A percentile compares a stretch with the other conserved stretches of the same genome.
Evolutionary conservation across 1,139 yeast species (phyloP).

Genomic region (Yamadazyma aaseri): DNA sequence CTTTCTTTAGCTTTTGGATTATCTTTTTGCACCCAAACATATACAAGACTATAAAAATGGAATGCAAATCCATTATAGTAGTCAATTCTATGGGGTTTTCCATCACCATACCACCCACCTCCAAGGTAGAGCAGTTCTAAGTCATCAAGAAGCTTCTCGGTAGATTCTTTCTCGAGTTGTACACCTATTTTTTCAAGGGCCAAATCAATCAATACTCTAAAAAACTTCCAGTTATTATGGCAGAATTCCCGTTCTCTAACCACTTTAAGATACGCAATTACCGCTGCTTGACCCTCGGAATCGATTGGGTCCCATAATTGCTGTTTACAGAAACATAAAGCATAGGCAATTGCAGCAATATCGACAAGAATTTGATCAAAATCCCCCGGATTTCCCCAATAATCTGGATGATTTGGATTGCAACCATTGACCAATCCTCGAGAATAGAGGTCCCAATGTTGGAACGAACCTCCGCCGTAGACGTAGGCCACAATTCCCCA

Average conservation of each 20-base stretch:
- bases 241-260: conserved; percentile 17
- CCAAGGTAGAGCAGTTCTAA: conserved; percentile 21
- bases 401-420: conserved; percentile 22
- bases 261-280: conserved; percentile 15
- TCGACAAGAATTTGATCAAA: conserved; percentile 25
- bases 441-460: conserved; percentile 11
- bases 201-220: conserved; percentile 23
- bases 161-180: conserved; percentile 11
- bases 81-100: conserved; percentile 20
- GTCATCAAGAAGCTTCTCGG: conserved; percentile 16
- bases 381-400: conserved; percentile 22
- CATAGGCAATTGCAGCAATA: conserved; percentile 26
- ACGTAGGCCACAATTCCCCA: conserved; percentile 27
- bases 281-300: conserved; percentile 16
- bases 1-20: conserved; percentile 15
- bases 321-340: conserved; percentile 20
- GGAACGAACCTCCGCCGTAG: conserved; percentile 22
- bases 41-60: conserved; percentile 24
- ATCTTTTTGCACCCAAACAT: conserved; percentile 9
- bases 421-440: conserved; percentile 25
- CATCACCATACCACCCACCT: conserved; percentile 31
- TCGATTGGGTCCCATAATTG: conserved; percentile 24
- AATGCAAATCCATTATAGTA: conserved; percentile 29
- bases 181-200: conserved; percentile 23
- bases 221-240: conserved; percentile 25